phyloP scores from a whole-genome alignment of 257 asterid genomes.

The Solanum chmielewskii region DNA sequence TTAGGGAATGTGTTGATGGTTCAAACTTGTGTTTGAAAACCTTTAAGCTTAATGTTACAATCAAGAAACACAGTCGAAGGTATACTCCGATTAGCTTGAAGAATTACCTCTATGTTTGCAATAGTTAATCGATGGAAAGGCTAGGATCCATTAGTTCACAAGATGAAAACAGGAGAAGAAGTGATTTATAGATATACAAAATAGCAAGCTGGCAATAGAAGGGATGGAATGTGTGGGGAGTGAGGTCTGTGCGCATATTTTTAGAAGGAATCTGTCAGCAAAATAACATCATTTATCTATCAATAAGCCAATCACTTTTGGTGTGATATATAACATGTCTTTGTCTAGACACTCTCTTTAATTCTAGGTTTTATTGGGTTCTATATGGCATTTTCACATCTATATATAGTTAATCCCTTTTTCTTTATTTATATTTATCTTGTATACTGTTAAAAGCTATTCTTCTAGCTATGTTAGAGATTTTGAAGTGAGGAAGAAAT shows the following conservation, averaged over 20 bases:
- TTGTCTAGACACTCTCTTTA: neutral
- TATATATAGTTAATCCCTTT: neutral
- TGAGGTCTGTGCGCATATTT: constrained; percentile 70
- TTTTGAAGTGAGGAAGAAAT: too few relatives aligned
- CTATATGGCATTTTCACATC: neutral
- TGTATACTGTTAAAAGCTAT: neutral
- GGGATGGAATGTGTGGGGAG: constrained; percentile 33
- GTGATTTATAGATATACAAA: neutral
- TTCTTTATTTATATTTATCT: too few relatives aligned
- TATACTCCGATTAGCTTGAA: neutral
- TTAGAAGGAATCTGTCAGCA: neutral
- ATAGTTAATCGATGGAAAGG: constrained; percentile 60
- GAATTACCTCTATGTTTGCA: constrained; percentile 40
- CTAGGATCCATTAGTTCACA: constrained; percentile 68
- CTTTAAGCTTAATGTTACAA: constrained; percentile 59
- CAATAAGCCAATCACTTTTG: neutral
- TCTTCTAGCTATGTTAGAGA: too few relatives aligned
- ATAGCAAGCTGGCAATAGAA: neutral
- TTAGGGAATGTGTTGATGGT: neutral
- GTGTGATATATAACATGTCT: neutral
- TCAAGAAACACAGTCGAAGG: neutral
- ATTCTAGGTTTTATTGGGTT: neutral
- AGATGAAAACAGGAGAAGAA: neutral
- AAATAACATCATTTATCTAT: neutral
- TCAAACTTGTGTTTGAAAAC: neutral